phyloP scores from a whole-genome alignment of 139 green algal species.

The Tetraselmis chui region DNA sequence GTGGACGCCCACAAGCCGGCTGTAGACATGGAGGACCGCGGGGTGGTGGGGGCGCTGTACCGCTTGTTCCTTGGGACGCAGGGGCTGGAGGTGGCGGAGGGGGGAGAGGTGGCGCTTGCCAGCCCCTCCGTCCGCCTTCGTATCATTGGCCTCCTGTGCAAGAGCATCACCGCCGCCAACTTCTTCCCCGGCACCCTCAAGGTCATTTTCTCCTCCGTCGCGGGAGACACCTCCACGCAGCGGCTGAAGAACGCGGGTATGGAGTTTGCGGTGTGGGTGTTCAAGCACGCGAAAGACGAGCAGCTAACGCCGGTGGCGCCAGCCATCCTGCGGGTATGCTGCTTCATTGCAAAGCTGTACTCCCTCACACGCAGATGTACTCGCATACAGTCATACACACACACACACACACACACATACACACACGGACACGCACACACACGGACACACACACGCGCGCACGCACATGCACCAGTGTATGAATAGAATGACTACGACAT shows the following conservation, averaged over 20 bases:
- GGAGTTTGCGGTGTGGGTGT: slow-evolving; percentile 83
- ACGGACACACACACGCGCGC: too few relatives aligned
- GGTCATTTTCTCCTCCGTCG: slow-evolving; percentile 3
- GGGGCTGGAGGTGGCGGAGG: background rate
- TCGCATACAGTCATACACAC: too few relatives aligned
- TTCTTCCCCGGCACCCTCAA: slow-evolving; percentile 55
- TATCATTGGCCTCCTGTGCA: slow-evolving; percentile 41
- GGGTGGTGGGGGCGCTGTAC: slow-evolving; percentile 44
- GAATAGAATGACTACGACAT: too few relatives aligned
- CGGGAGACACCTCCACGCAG: background rate
- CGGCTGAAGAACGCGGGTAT: slow-evolving; percentile 65
- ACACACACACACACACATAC: too few relatives aligned
- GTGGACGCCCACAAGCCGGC: slow-evolving; percentile 29
- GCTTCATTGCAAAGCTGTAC: too few relatives aligned
- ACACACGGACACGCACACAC: too few relatives aligned
- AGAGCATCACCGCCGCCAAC: slow-evolving; percentile 68
- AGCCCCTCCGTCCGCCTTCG: slow-evolving; percentile 26
- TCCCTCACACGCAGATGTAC: too few relatives aligned
- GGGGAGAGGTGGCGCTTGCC: slow-evolving; percentile 14
- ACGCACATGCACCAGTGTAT: too few relatives aligned
- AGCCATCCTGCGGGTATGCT: background rate
- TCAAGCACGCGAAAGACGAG: slow-evolving; percentile 56
- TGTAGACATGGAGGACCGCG: slow-evolving; percentile 59
- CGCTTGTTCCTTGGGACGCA: slow-evolving; percentile 53
- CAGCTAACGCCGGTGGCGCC: slow-evolving; percentile 55